Base-by-base conservation (phyloP, 257 asterid genomes). In the Solanum paucissectum region DNA sequence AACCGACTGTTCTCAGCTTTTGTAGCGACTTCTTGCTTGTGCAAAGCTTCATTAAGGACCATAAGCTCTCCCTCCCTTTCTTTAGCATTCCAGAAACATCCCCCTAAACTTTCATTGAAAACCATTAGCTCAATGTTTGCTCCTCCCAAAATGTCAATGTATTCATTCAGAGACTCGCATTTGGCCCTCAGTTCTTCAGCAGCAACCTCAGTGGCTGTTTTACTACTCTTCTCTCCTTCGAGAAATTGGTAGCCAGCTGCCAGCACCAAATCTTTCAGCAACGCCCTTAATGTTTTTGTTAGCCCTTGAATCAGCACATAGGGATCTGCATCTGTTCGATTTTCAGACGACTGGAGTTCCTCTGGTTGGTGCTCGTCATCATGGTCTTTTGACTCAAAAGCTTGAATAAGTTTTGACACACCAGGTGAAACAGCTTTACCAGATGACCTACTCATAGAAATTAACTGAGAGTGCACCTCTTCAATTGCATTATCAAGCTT, bases 321-420 rank as follows among this genome's bases (percentile, higher is more conserved):
- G 42, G 91, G 90, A 90, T 92, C 96, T 64, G 71, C 93, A 84
- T 90, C 85, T 64, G 86, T 83, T 84, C 60, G 93, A 89, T 87
- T 88, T 86, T 86, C 98, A 49, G 92, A 69, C 14, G 90, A 52
- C 84, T 86, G 86, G 84, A 89, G 32, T 79, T 92, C 93, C 88
- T 90, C 94, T 62, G 88, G 36, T 44, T 93, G 96, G 82, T 89
- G 87, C 88, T 93, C 98, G 87, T 94, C 97, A 74, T 87, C 84
- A 6, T 91, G 90, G 83, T 68, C 85, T 87, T 93, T 95, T 64
- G 95, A 68, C 94, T 95, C 99, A 89, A 95, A 97, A 89, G 98
- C 95, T 75, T 95, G 96, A 93, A 95, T 95, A 91, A 96, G 94
- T 90, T 89, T 93, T 66, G 98, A 96, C 85, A 96, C 97, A 91